Evolutionary conservation across 108 stramenopile species (phyloP), one percentile per base, ranked within the genome.

Genomic region (Nitzschia sp.): DNA sequence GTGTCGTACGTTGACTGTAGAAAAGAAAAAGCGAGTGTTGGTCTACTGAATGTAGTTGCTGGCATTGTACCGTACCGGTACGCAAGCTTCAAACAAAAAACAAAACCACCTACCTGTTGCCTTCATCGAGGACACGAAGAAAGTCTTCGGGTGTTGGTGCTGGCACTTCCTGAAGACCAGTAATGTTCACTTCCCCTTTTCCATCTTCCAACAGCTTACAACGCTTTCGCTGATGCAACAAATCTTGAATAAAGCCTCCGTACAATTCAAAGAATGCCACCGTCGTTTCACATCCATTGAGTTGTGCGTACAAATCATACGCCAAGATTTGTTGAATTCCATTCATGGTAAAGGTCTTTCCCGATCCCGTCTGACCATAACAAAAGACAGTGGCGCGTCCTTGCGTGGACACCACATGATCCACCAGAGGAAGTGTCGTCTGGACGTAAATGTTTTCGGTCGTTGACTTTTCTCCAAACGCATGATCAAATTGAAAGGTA

Each of bases 211-310:
- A 75, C 5, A 97, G 85, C 56, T 96, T 92, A 41, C 97, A 79
- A 9, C 92, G 78, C 44, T 93, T 80, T 15, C 99, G 89, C 33
- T 93, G 77, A 69, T 98, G 95, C 36, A 99, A 81, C 34, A 99
- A 71, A 67, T 99, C 98, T 65, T 96, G 97, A 74, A 97, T 86
- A 21, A 85, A 73, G n/a, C 97, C 97, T 27, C 98, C 96, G 72
- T 99, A 99, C 26, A 98, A 90, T 81, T 99, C 98, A 81, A 98
- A 98, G 66, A 97, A 97, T 50, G 91, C 75, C 19, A 76, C 47
- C 3, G 62, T 69, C 2, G 68, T 68, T 59, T 74, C 63, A 15
- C 53, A 41, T 21, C 22, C 63, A 26, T 44, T 36, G 31, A 94
- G 38, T 22, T 77, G 72, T 6, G 33, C 47, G 66, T 97, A 99